phyloP scores from a whole-genome alignment of 2,329 filamentous ascomycete species.

The Ceratocystiopsis minuta region DNA sequence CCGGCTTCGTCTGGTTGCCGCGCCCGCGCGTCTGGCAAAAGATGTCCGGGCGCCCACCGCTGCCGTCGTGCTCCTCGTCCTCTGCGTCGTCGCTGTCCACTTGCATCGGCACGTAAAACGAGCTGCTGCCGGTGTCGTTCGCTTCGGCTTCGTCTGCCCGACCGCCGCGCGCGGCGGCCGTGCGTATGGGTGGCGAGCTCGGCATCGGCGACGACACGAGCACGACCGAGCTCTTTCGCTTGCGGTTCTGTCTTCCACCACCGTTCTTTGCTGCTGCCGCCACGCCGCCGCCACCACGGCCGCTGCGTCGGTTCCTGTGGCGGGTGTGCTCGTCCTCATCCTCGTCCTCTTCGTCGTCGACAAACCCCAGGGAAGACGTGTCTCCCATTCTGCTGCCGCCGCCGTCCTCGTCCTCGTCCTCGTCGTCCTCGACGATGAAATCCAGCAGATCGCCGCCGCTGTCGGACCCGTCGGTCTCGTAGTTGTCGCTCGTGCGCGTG shows the following conservation, averaged over 20 bases:
- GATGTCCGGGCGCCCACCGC: too few relatives aligned
- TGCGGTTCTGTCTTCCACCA: background rate
- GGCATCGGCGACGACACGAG: slow-evolving; percentile 7
- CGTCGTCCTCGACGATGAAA: slow-evolving; percentile 37
- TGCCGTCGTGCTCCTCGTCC: too few relatives aligned
- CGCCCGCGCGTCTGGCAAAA: too few relatives aligned
- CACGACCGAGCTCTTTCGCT: background rate
- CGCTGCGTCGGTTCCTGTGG: too few relatives aligned
- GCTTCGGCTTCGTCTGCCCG: background rate
- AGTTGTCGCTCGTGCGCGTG: slow-evolving; percentile 27
- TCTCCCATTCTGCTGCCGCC: background rate
- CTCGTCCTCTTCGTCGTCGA: background rate
- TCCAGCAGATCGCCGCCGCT: slow-evolving; percentile 31
- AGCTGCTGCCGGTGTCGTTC: background rate
- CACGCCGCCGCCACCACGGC: too few relatives aligned
- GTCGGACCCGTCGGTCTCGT: slow-evolving; percentile 29
- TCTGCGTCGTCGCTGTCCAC: too few relatives aligned
- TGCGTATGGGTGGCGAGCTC: slow-evolving; percentile 3
- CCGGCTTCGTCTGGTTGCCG: too few relatives aligned
- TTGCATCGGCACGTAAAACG: too few relatives aligned
- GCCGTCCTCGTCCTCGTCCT: slow-evolving; percentile 3
- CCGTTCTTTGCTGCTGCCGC: background rate
- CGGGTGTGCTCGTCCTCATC: background rate
- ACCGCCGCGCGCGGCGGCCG: background rate
- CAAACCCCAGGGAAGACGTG: background rate